Evolutionary conservation across 2,329 filamentous ascomycete species (phyloP), one percentile per base, ranked within the genome.

Genomic region (Nigrograna mackinnonii): DNA sequence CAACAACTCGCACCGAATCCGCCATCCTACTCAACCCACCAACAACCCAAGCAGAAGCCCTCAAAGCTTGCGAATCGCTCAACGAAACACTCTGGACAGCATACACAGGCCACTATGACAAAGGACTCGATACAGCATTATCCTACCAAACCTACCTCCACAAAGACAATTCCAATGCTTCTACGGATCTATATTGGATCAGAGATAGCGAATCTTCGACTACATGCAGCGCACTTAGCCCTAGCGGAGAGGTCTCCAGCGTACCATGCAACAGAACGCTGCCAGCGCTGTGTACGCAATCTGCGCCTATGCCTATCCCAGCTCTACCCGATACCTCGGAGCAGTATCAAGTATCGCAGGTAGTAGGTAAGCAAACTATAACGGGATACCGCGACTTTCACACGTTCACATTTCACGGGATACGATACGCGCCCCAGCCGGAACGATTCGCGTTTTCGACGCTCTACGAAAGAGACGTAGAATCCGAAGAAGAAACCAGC

Each of bases 281-380:
- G 4, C 77, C 77, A 2, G 70, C 78, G 2, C 64, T 80, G 5
- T 80, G 77, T 55, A 78, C 76, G 0, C 77, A 79, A 43, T 78
- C 74, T 20, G 50, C 64, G 12, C 60, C 62, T 6, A 76, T 74
- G 31, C 56, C 58, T 1, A 53, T 52, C 2, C 50, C 53, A 4
- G 57, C 61, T 6, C 39, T 34, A 6, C 54, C 57, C 1, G n/a
- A n/a, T n/a, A n/a, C n/a, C n/a, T n/a, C n/a, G n/a, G n/a, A n/a
- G n/a, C n/a, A n/a, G n/a, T n/a, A n/a, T n/a, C n/a, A n/a, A n/a
- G n/a, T n/a, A n/a, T n/a, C n/a, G n/a, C n/a, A n/a, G n/a, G n/a
- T n/a, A n/a, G 50, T 58, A 5, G 46, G 52, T 22, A 61, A 59
- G 5, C 60, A 49, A 17, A 53, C 69, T 30, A 43, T 79, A n/a